phyloP scores from a whole-genome alignment of 1,284 basidiomycete species.

The Agaricales sp. region DNA sequence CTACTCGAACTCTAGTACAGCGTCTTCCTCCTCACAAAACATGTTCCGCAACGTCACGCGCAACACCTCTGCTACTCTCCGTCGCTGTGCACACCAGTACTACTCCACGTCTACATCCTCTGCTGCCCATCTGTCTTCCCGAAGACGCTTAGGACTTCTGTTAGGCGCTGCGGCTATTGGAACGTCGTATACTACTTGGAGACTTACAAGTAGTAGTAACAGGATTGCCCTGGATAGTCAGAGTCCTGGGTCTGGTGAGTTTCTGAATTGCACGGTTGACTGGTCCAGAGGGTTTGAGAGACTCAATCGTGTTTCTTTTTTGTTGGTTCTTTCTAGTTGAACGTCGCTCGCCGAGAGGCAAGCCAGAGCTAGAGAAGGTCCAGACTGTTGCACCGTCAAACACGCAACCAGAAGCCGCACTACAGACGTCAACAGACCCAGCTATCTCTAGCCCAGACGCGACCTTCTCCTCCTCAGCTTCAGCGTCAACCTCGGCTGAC shows the following conservation, averaged over 20 bases:
- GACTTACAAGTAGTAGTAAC: background rate
- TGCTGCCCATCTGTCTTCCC: background rate
- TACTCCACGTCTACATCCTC: background rate
- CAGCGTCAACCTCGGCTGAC: background rate
- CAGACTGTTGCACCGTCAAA: background rate
- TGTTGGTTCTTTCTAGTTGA: too few species aligned
- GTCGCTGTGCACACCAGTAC: background rate
- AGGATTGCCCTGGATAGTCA: slow-evolving; percentile 3
- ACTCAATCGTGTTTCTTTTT: too few species aligned
- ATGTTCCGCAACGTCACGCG: background rate
- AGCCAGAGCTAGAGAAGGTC: too few species aligned
- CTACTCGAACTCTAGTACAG: background rate
- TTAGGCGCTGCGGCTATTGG: background rate
- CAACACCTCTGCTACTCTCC: background rate
- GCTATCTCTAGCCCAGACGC: background rate
- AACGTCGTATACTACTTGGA: background rate
- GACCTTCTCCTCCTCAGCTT: background rate
- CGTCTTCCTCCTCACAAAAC: background rate
- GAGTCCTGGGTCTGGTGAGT: slow-evolving; percentile 6
- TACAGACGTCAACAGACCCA: background rate
- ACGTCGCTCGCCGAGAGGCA: too few species aligned
- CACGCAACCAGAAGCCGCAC: background rate
- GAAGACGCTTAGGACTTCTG: background rate
- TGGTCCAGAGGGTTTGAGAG: slow-evolving; percentile 9
- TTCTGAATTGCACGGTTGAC: too few species aligned